These are phyloP conservation scores for Proteromonas lacertae DNA, from an alignment of 352 stramenopile genomes.

Conservation along the genomic window DNA sequence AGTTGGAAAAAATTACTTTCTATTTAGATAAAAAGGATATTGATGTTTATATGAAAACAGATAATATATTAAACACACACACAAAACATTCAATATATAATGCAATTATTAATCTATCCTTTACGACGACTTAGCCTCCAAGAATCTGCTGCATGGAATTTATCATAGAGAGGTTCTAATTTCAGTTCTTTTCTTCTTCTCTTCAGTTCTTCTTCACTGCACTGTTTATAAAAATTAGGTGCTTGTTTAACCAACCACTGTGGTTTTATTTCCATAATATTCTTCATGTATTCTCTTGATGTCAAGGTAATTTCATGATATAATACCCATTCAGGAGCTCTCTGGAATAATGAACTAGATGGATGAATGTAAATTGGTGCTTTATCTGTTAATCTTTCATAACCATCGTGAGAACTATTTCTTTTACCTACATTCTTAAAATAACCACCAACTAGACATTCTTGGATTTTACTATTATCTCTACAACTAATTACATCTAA, in stretches of 20 bases:
- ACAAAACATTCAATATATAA: background rate
- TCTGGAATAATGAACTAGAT: conserved; percentile 85
- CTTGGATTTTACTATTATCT: conserved; percentile 70
- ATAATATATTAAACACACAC: too few relatives aligned
- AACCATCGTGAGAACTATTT: conserved; percentile 85
- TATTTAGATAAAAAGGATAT: too few relatives aligned
- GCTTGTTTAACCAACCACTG: conserved; percentile 94
- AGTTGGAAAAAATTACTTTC: too few relatives aligned
- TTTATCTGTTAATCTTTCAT: conserved; percentile 82
- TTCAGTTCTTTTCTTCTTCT: background rate
- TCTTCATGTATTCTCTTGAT: conserved; percentile 95
- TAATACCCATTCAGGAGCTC: conserved; percentile 83
- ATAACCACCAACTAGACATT: conserved; percentile 85
- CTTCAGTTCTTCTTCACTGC: background rate
- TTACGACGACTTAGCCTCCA: conserved; percentile 1
- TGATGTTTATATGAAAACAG: too few relatives aligned
- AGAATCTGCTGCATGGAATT: background rate
- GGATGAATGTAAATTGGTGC: conserved; percentile 95
- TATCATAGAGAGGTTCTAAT: conserved; percentile 3
- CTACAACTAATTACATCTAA: conserved; percentile 82
- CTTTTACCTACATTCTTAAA: conserved; percentile 97
- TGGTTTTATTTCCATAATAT: conserved; percentile 94
- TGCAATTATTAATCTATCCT: background rate
- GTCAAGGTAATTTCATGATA: conserved; percentile 91
- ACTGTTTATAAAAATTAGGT: conserved; percentile 20